Evolutionary conservation across 1,284 basidiomycete genomes (phyloP), one percentile per base, ranked within the genome.

Genomic region (Austroboletus niveus): DNA sequence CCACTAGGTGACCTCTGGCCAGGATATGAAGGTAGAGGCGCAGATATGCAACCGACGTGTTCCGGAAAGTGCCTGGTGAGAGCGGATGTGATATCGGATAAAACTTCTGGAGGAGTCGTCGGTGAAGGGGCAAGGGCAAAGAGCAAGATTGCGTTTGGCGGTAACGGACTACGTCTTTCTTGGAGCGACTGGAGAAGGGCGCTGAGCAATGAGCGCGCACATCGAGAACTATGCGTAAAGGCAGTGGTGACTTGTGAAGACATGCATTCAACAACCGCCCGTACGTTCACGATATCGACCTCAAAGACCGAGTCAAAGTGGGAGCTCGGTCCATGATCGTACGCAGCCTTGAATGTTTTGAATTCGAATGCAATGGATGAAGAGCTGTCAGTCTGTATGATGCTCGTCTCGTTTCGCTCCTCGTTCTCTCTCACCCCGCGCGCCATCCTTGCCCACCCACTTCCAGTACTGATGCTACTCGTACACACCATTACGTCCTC

Each of bases 21-120:
- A 3, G 52, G 5, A 42, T 42, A 45, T 20, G 46, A 59, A 17
- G 71, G 72, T 22, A 77, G 56, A 1, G 80, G 75, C 1, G 79
- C 74, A 6, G 82, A 77, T 22, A 88, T 74, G 59, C 85, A 87
- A 8, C 86, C 85, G 17, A 83, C 60, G 20, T 78, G 72, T n/a
- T 70, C 58, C 2, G 66, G 54, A 32, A 75, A 73, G 49, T 78
- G 67, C 1, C 64, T 61, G 9, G 72, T 75, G 10, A 87, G 63
- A 1, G 63, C 58, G 5, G 73, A 64, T 35, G 81, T 75, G 14
- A 81, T 70, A 4, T 60, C 59, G 24, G 76, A 73, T n/a, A 86
- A 65, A n/a, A 54, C 39, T 6, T 54, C 54, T 38, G 61, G 60
- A 12, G 61, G 42, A 17, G 58, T 62, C 17, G 78, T 73, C 15